A percentile compares a stretch with the other conserved stretches of the same genome.
Evolutionary conservation across 345 rosid genomes (phyloP).

Genomic region (Citrus trifoliata): DNA sequence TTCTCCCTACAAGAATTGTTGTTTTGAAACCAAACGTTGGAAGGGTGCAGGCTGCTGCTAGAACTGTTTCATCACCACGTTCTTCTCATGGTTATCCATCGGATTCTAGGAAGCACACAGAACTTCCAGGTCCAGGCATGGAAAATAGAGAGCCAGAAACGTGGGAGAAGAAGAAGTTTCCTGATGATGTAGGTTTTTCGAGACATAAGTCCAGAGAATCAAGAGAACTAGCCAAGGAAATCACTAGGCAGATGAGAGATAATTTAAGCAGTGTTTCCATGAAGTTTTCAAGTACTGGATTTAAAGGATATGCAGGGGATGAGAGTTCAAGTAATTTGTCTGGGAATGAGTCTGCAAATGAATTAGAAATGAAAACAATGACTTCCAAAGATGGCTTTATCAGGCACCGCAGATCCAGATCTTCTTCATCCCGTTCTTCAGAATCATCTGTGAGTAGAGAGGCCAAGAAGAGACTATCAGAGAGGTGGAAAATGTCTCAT

Average conservation of each 20-base stretch:
- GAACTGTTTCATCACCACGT: conserved; percentile 43
- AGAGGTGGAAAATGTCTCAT: conserved; percentile 91
- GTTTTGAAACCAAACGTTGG: conserved; percentile 86
- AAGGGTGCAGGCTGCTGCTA: conserved; percentile 42
- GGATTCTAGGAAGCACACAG: conserved; percentile 31
- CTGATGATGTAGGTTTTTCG: conserved; percentile 39
- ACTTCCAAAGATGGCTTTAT: conserved; percentile 40
- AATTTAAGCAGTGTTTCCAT: conserved; percentile 35
- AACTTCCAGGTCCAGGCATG: conserved; percentile 41
- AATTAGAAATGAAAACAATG: conserved; percentile 43
- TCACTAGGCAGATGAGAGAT: conserved; percentile 62
- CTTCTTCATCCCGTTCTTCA: conserved; percentile 43
- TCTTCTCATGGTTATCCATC: conserved; percentile 49
- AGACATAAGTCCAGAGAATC: conserved; percentile 65
- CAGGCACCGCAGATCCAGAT: conserved; percentile 36
- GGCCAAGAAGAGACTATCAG: conserved; percentile 90
- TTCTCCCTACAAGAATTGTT: conserved; percentile 73
- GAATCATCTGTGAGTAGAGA: conserved; percentile 80
- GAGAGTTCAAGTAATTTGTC: conserved; percentile 70
- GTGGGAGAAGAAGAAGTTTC: conserved; percentile 39
- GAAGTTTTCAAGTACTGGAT: conserved; percentile 43
- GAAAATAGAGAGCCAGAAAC: conserved; percentile 31
- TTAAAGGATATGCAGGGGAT: conserved; percentile 72
- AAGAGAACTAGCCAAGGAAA: conserved; percentile 59
- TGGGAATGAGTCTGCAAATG: conserved; percentile 70